Evolutionary conservation across 768 basidiomycete species (phyloP), one percentile per base, ranked within the genome.

Genomic region (Tubosaeta brunneosetosa): DNA sequence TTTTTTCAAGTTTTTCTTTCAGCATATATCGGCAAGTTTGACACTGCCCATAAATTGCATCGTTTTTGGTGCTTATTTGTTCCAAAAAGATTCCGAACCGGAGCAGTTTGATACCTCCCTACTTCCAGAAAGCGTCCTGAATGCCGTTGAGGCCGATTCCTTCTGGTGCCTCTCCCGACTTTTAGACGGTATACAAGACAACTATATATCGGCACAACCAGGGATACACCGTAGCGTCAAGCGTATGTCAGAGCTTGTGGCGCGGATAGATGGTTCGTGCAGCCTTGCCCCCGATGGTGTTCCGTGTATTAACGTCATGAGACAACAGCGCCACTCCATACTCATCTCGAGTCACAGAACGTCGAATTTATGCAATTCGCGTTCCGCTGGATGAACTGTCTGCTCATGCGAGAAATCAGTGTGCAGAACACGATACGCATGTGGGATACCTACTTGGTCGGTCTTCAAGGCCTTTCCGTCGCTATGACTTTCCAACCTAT

Each of bases 311-410:
- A 10, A 57, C 31, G 16, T 27, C 27, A 47, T 43, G 8, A 17
- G 47, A 52, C 31, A 14, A 52, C 34, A 95, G 92, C 87, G 17
- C 91, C 93, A 2, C 79, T 99, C n/a, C 79, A 86, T 5, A 73
- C 81, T 7, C 97, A 99, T 71, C 78, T 99, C 47, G 86, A 87
- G 56, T 73, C 84, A 11, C 88, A 99, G 71, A 91, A 89, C 62
- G 94, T 99, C 60, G 94, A 98, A 74, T 99, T 97, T 66, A 97
- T 99, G 86, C 97, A 99, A 67, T 99, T 99, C 62, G 95, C 97
- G 36, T 99, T 99, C 73, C 81, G 97, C 47, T 99, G 97, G 97
- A 97, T 99, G 94, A 98, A 99, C 64, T 97, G 97, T 66, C 72
- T 99, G 47, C 77, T 98, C 53, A 97, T 99, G 95, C 81, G 97